phyloP scores from a whole-genome alignment of 1,139 yeast species.

The Candida frijolesensis region DNA sequence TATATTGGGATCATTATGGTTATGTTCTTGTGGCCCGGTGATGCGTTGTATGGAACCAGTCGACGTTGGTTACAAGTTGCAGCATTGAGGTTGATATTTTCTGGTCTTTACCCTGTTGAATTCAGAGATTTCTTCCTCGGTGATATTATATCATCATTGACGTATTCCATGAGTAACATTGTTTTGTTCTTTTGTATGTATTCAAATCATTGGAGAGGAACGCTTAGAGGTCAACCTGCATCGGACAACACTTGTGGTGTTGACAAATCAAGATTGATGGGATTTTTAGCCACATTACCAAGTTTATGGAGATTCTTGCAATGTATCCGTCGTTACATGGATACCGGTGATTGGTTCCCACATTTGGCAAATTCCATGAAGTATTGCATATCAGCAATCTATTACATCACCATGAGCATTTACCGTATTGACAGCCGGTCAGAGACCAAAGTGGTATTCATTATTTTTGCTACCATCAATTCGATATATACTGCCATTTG shows the following conservation, averaged over 20 bases:
- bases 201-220: slow-evolving; percentile 65
- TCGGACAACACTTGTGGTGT: slow-evolving; percentile 66
- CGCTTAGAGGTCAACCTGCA: slow-evolving; percentile 38
- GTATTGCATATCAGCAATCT: slow-evolving; percentile 65
- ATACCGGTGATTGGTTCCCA: slow-evolving; percentile 95
- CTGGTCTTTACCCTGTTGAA: slow-evolving; percentile 93
- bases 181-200: slow-evolving; percentile 86
- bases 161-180: slow-evolving; percentile 83
- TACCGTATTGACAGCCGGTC: slow-evolving; percentile 64
- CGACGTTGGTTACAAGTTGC: slow-evolving; percentile 78
- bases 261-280: slow-evolving; percentile 71
- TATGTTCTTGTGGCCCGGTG: slow-evolving; percentile 65
- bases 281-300: slow-evolving; percentile 82
- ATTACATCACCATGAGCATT: slow-evolving; percentile 74
- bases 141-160: slow-evolving; percentile 83
- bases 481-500: slow-evolving; percentile 72
- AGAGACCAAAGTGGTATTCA: slow-evolving; percentile 57
- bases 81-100: slow-evolving; percentile 67
- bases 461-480: slow-evolving; percentile 73
- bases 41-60: slow-evolving; percentile 52
- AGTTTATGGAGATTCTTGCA: slow-evolving; percentile 90
- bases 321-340: slow-evolving; percentile 87
- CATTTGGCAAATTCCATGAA: slow-evolving; percentile 91
- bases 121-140: slow-evolving; percentile 93
- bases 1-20: slow-evolving; percentile 58